Evolutionary conservation across 1,284 basidiomycete genomes (phyloP).

Genomic region (Bjerkandera adusta): DNA sequence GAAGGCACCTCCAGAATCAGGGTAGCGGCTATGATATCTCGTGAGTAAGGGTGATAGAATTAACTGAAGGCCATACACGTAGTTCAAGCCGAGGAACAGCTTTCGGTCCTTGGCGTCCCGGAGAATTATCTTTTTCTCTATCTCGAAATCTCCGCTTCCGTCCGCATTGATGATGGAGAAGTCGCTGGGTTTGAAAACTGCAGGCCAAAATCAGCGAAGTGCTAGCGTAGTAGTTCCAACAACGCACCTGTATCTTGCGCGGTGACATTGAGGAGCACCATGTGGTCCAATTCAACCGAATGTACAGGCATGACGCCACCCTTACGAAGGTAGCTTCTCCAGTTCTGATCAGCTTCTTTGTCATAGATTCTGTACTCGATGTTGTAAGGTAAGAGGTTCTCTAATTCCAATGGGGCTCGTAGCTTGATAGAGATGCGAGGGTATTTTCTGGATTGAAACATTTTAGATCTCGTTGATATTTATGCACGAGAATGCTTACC

Average conservation of each 20-base stretch:
- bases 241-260: conserved; percentile 84
- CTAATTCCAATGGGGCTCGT: conserved; percentile 94
- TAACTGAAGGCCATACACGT: conserved; percentile 59
- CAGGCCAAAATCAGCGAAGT: conserved; percentile 6
- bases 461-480: neutral
- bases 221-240: neutral
- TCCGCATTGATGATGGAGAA: conserved; percentile 98
- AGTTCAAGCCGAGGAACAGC: conserved; percentile 84
- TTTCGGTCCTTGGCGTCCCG: conserved; percentile 79
- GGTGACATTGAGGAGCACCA: conserved; percentile 89
- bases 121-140: conserved; percentile 73
- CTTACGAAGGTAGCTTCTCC: conserved; percentile 90
- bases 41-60: neutral
- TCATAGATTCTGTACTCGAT: conserved; percentile 96
- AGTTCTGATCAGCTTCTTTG: conserved; percentile 90
- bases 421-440: conserved; percentile 86
- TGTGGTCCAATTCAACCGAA: conserved; percentile 92
- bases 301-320: conserved; percentile 98
- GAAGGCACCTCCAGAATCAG: conserved; percentile 96
- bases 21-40: conserved; percentile 59
- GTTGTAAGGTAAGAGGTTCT: conserved; percentile 96
- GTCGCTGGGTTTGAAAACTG: conserved; percentile 95
- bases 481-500: conserved; percentile 44
- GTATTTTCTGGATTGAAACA: conserved; percentile 54
- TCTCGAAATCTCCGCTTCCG: conserved; percentile 86